These are phyloP conservation scores for Striga hermonthica DNA, from an alignment of 305 asterid genomes.

Conservation along the genomic window DNA sequence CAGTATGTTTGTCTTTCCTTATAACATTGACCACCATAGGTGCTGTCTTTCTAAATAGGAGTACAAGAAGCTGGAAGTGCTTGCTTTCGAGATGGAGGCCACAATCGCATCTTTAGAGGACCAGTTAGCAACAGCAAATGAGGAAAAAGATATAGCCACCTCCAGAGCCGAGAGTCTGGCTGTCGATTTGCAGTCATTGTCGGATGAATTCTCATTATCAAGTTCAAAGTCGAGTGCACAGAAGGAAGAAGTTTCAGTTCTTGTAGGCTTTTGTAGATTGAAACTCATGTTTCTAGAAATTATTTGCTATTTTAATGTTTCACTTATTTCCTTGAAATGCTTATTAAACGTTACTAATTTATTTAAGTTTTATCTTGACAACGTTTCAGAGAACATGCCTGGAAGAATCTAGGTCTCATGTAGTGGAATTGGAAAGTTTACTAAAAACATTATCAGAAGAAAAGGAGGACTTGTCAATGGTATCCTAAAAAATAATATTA, in stretches of 20 bases:
- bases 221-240: slow-evolving; percentile 48
- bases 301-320: neutral
- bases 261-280: slow-evolving; percentile 49
- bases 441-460: slow-evolving; percentile 53
- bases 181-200: slow-evolving; percentile 50
- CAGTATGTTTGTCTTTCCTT: slow-evolving; percentile 6
- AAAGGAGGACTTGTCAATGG: slow-evolving; percentile 84
- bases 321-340: slow-evolving; percentile 17
- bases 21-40: slow-evolving; percentile 1
- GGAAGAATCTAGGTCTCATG: slow-evolving; percentile 52
- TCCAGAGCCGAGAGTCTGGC: slow-evolving; percentile 70
- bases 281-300: slow-evolving; percentile 22
- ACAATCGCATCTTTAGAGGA: slow-evolving; percentile 79
- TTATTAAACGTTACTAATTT: neutral
- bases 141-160: slow-evolving; percentile 54
- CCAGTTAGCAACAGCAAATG: slow-evolving; percentile 46
- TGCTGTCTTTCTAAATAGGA: slow-evolving; percentile 47
- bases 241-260: slow-evolving; percentile 65
- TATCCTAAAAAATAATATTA: slow-evolving; percentile 31
- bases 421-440: slow-evolving; percentile 46
- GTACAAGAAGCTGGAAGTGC: slow-evolving; percentile 77
- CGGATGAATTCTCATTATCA: slow-evolving; percentile 54
- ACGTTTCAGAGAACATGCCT: slow-evolving; percentile 54
- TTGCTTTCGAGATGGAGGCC: slow-evolving; percentile 90
- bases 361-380: slow-evolving; percentile 30